Evolutionary conservation across 352 stramenopile species (phyloP), one percentile per base, ranked within the genome.

Genomic region (Pythium pyrilobum): DNA sequence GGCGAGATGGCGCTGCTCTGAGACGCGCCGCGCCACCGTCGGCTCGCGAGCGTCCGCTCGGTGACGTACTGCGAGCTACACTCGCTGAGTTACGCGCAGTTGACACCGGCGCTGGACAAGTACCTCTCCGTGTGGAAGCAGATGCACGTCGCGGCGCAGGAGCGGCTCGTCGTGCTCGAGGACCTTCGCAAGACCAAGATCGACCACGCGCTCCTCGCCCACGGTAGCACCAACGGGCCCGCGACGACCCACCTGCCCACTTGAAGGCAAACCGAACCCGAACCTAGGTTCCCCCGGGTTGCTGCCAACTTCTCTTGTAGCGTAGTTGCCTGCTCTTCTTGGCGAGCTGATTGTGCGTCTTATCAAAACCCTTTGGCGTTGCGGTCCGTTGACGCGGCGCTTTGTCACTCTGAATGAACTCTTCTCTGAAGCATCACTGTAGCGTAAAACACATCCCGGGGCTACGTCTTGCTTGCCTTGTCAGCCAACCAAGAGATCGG

Each of bases 1-100:
- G 78, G 78, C 6, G 77, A 88, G 37, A 86, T 88, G 74, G 72
- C 75, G 13, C 44, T 89, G 31, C 46, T 89, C 12, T 62, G 55
- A 31, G 37, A 53, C 18, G 23, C 37, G 2, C 31, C 45, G 7
- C 16, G 32, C 32, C 33, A 39, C 18, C 55, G 46, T 15, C 55
- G 55, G 4, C 29, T 45, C 16, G 55, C 55, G 3, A 62, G 29
- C 15, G 55, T 62, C 3, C 20, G 40, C 0, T 38, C 38, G 13
- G 2, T 27, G 13, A 47, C 55, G 11, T 56, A 52, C 39, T 62
- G 55, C 21, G 55, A 62, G 32, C 21, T 64, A 10, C 33, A 64
- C 34, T 49, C 56, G 33, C 47, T 64, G 20, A 48, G 41, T 16
- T 58, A 64, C 40, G 33, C 23, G 9, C 41, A 55, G 13, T 43